Conservation (phyloP, 768 basidiomycete genomes). For the Agaricus subrufescens region DNA sequence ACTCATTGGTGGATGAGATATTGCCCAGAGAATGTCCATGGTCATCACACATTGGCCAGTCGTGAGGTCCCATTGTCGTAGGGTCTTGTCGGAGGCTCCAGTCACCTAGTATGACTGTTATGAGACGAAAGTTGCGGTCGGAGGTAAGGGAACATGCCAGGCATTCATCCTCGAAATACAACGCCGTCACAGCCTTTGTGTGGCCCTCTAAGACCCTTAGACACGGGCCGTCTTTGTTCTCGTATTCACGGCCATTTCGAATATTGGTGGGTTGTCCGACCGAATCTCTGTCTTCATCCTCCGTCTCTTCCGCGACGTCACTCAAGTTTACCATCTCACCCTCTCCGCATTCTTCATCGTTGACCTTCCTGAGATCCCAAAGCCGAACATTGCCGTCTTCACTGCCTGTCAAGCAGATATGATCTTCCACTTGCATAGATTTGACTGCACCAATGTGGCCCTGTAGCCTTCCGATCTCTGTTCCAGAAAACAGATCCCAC, state of each 20-base stretch:
- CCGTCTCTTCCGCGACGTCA: slow-evolving; percentile 64
- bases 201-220: slow-evolving; percentile 83
- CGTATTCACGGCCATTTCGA: slow-evolving; percentile 28
- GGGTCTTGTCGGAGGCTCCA: slow-evolving; percentile 95
- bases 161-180: slow-evolving; percentile 95
- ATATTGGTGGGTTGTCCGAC: slow-evolving; percentile 36
- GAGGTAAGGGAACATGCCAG: slow-evolving; percentile 48
- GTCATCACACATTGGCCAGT: slow-evolving; percentile 99
- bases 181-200: slow-evolving; percentile 84
- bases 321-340: slow-evolving; percentile 53
- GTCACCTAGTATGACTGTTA: slow-evolving; percentile 62
- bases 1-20: slow-evolving; percentile 74
- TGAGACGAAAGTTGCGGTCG: slow-evolving; percentile 7
- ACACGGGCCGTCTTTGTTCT: slow-evolving; percentile 54
- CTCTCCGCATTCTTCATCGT: slow-evolving; percentile 59
- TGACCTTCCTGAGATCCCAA: slow-evolving; percentile 89
- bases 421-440: slow-evolving; percentile 89
- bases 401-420: slow-evolving; percentile 86
- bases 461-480: slow-evolving; percentile 77
- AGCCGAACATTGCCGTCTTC: slow-evolving; percentile 80
- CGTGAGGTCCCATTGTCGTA: slow-evolving; percentile 96
- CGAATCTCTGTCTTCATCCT: slow-evolving; percentile 41
- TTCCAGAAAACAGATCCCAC: slow-evolving; percentile 91
- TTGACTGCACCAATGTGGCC: slow-evolving; percentile 85
- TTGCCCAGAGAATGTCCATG: slow-evolving; percentile 99